Evolutionary conservation across 2,329 filamentous ascomycete genomes (phyloP), one percentile per base, ranked within the genome.

Genomic region (Neocucurbitaria cava): DNA sequence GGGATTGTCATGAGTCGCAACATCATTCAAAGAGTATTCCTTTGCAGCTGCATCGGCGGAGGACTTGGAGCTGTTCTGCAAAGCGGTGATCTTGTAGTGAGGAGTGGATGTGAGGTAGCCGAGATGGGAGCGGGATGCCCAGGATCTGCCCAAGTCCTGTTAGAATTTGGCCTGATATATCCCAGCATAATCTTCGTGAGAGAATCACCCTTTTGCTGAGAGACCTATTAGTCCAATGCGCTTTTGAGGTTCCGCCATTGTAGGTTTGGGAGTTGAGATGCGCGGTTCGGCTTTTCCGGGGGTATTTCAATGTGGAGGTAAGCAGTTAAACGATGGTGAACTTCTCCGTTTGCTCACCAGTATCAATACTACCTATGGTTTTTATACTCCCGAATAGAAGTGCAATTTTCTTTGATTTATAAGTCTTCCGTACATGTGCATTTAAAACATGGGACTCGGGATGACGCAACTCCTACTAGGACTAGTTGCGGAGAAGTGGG

Each of bases 11-110:
- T 84, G 80, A 1, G 79, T 76, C 11, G 59, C 43, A 54, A 79
- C 80, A 0, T 62, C 63, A 0, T 66, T 15, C 7, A 84, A 68
- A 1, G 67, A 62, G 59, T 79, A 79, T 0, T 65, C 62, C 10
- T 68, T 40, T 0, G 73, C 68, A 4, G 82, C 78, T 15, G 65
- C 72, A 41, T 73, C 58, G 0, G 81, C 79, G 1, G 77, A 77
- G 6, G 76, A 72, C 33, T 77, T 67, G 10, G 72, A 78, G 17
- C 78, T 79, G 67, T 84, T 84, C 59, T 79, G 77, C 1, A 84
- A 71, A 7, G 81, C 82, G n/a, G 77, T 76, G 53, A 84, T 78
- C 26, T 78, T 69, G 65, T 82, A 83, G 5, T 75, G 68, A 3
- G 71, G 46, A 1, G 70, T 70, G 2, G 65, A 64, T 10, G 59